A percentile compares a stretch with the other conserved stretches of the same genome.
Evolutionary conservation across 192 early-diverging fungal species (phyloP).

Genomic region (Umbelopsis sp.): DNA sequence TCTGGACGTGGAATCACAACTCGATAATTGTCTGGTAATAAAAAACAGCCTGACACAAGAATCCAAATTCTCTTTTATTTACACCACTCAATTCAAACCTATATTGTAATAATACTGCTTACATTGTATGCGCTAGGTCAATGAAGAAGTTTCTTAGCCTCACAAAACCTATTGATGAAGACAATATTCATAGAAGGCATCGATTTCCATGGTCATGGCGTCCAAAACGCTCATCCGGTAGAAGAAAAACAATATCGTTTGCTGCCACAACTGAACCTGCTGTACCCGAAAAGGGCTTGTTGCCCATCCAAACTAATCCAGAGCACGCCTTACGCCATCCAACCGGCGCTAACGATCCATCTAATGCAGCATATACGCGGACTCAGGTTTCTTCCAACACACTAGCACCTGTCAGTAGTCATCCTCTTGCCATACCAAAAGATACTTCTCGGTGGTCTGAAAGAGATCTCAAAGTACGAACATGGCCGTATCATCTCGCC

Average conservation of each 20-base stretch:
- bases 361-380: not conserved
- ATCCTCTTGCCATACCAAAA: not conserved
- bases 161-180: not conserved
- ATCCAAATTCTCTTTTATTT: too few relatives aligned
- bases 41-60: too few relatives aligned
- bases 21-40: too few relatives aligned
- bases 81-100: too few relatives aligned
- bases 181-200: not conserved
- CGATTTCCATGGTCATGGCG: conserved; percentile 6
- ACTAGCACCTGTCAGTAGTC: not conserved
- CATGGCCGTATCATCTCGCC: not conserved
- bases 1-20: too few relatives aligned
- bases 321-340: not conserved
- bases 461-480: conserved; percentile 2
- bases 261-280: not conserved
- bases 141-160: conserved; percentile 11
- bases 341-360: not conserved
- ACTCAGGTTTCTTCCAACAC: not conserved
- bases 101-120: too few relatives aligned
- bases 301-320: not conserved
- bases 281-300: not conserved
- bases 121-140: not conserved
- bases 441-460: not conserved
- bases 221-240: not conserved
- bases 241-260: not conserved